Percentiles rank a stretch among this genome's conserved stretches.
Conservation (phyloP, 805 yeast genomes). For the Candida wancherniae region DNA sequence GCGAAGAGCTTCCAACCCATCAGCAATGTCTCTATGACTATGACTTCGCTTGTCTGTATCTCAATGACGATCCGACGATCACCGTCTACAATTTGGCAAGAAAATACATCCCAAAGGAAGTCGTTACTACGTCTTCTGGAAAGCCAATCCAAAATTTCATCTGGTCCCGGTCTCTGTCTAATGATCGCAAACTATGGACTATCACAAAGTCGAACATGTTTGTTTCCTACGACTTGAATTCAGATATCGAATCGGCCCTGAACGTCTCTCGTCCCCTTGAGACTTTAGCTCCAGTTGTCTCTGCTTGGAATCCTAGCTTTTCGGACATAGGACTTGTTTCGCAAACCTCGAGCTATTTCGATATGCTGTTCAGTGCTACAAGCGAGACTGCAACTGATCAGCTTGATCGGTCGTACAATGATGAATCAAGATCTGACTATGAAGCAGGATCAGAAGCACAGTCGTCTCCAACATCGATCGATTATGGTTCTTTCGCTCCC, state of each 20-base stretch:
- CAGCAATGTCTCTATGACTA: slow-evolving; percentile 44
- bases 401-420: not conserved
- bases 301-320: slow-evolving; percentile 54
- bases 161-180: slow-evolving; percentile 30
- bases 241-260: slow-evolving; percentile 13
- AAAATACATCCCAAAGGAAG: slow-evolving; percentile 70
- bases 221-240: slow-evolving; percentile 30
- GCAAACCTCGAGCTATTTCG: slow-evolving; percentile 45
- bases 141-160: slow-evolving; percentile 40
- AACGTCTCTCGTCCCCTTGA: slow-evolving; percentile 39
- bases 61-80: slow-evolving; percentile 67
- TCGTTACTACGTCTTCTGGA: slow-evolving; percentile 47
- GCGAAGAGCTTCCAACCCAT: too few species aligned
- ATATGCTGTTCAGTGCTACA: slow-evolving; percentile 10
- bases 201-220: slow-evolving; percentile 37
- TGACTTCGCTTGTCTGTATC: slow-evolving; percentile 67
- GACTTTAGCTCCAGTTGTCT: slow-evolving; percentile 46
- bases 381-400: not conserved
- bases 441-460: too few species aligned
- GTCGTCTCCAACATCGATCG: too few species aligned
- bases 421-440: too few species aligned
- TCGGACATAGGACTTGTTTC: slow-evolving; percentile 48
- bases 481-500: too few species aligned
- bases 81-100: slow-evolving; percentile 67
- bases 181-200: slow-evolving; percentile 32